Conservation (phyloP, 2,329 filamentous ascomycete genomes). For the Phyllachora maydis region DNA sequence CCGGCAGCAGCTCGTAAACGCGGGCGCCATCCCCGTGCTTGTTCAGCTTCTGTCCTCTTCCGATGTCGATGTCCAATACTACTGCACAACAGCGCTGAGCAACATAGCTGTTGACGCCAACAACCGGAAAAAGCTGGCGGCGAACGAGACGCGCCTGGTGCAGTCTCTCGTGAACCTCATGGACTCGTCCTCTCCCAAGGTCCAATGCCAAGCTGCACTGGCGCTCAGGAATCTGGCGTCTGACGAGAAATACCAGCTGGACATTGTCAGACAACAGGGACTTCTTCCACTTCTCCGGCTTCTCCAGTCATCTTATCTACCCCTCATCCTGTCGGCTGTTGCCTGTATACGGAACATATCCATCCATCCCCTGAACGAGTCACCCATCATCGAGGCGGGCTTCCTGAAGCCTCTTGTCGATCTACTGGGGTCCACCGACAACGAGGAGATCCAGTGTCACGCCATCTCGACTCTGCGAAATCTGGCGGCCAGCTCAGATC, state of each 20-base stretch:
- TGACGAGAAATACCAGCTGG: constrained; percentile 95
- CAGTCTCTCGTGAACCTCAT: constrained; percentile 89
- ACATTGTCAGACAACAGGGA: constrained; percentile 81
- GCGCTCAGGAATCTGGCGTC: constrained; percentile 89
- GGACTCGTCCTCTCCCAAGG: constrained; percentile 93
- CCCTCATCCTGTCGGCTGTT: constrained; percentile 87
- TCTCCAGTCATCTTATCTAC: constrained; percentile 85
- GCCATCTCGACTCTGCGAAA: constrained; percentile 94
- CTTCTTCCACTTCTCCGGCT: constrained; percentile 71
- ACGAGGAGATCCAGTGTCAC: constrained; percentile 97
- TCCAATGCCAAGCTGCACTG: constrained; percentile 90
- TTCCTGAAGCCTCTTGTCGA: constrained; percentile 90
- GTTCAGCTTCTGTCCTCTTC: constrained; percentile 83
- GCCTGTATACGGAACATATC: constrained; percentile 98
- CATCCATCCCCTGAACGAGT: constrained; percentile 94
- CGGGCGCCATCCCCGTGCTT: constrained; percentile 91
- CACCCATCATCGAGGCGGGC: constrained; percentile 92
- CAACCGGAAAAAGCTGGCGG: constrained; percentile 78
- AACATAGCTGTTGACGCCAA: constrained; percentile 92
- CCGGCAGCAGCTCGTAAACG: constrained; percentile 88
- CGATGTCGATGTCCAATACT: constrained; percentile 97
- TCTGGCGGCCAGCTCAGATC: constrained; percentile 85
- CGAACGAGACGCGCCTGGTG: constrained; percentile 78
- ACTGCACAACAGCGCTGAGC: constrained; percentile 94
- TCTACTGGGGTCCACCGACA: constrained; percentile 82